phyloP scores from a whole-genome alignment of 345 rosid species.

The Arabidopsis thaliana region TAIR10.1 NC_003076.8:24668501-24669000 shows the following conservation, averaged over 20 bases:
- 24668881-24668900: conserved; percentile 61
- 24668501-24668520: conserved; percentile 82
- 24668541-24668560: conserved; percentile 61
- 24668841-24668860: conserved; percentile 75
- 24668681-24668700: conserved; percentile 65
- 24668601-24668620: conserved; percentile 56
- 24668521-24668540: conserved; percentile 66
- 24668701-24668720: conserved; percentile 65
- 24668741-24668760: conserved; percentile 54
- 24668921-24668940: conserved; percentile 69
- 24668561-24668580: conserved; percentile 54
- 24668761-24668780: conserved; percentile 49
- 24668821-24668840: conserved; percentile 55
- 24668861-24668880: conserved; percentile 69
- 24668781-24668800: conserved; percentile 63
- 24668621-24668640: conserved; percentile 84
- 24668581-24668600: conserved; percentile 55
- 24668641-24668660: conserved; percentile 49
- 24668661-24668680: conserved; percentile 68
- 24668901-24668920: conserved; percentile 86
- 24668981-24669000: conserved; percentile 62
- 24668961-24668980: conserved; percentile 57
- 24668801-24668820: conserved; percentile 62
- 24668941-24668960: conserved; percentile 64
- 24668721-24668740: conserved; percentile 45